phyloP scores from a whole-genome alignment of 1,139 yeast species.

The Taiozyma onychis region DNA sequence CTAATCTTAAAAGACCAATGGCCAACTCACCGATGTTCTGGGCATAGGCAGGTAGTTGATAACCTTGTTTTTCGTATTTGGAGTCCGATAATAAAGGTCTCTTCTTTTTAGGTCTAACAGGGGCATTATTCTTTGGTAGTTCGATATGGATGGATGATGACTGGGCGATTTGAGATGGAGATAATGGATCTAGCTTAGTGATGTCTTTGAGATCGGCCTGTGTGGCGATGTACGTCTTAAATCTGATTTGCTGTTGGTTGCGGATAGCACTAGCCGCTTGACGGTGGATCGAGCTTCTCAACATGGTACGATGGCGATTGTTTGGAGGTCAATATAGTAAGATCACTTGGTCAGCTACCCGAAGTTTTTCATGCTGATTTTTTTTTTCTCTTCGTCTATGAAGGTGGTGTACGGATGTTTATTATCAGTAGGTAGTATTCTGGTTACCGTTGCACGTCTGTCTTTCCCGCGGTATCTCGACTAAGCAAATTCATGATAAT shows the following conservation, averaged over 20 bases:
- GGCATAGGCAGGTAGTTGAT: conserved; percentile 62
- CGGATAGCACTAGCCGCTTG: not conserved
- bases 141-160: conserved; percentile 18
- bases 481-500: no score
- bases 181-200: conserved; percentile 9
- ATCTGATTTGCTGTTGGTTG: conserved; percentile 1
- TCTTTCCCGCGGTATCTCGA: not conserved
- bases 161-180: conserved; percentile 22
- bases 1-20: conserved; percentile 62
- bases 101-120: conserved; percentile 27
- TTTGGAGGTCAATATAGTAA: not conserved
- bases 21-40: conserved; percentile 68
- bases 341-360: not conserved
- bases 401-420: conserved; percentile 4
- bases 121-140: conserved; percentile 20
- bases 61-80: conserved; percentile 53
- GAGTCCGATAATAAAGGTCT: conserved; percentile 49
- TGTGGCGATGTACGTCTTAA: conserved; percentile 12
- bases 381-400: not conserved
- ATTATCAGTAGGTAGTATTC: not conserved
- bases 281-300: not conserved
- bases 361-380: not conserved
- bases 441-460: not conserved
- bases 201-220: conserved; percentile 12
- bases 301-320: not conserved